Conservation (phyloP, 352 stramenopile genomes). For the Pythium aquatile region DNA sequence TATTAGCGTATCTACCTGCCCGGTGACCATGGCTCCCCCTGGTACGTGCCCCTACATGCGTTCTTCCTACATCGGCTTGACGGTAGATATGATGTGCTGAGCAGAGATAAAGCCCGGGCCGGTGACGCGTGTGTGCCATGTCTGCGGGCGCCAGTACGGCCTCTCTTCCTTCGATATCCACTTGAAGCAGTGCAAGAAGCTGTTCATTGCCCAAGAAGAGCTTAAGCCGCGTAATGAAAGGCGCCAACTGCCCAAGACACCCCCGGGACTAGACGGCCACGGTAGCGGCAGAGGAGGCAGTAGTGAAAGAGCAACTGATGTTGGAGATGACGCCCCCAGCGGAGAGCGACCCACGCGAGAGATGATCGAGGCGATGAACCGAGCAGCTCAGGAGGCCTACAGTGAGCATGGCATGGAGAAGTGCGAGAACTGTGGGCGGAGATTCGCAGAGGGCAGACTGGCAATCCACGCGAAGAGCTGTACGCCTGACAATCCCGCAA, state of each 20-base stretch:
- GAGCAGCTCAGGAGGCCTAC: slow-evolving; percentile 59
- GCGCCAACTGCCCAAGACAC: slow-evolving; percentile 63
- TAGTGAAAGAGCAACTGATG: slow-evolving; percentile 8
- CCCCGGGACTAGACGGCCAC: slow-evolving; percentile 37
- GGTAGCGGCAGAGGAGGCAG: slow-evolving; percentile 4
- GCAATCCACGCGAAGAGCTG: slow-evolving; percentile 72
- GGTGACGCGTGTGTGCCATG: slow-evolving; percentile 74
- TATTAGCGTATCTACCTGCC: neutral
- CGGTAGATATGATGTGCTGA: neutral
- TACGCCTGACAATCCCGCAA: slow-evolving; percentile 36
- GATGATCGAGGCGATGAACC: slow-evolving; percentile 68
- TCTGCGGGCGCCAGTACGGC: slow-evolving; percentile 76
- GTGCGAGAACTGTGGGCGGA: slow-evolving; percentile 69
- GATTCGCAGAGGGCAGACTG: slow-evolving; percentile 70
- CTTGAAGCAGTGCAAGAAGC: slow-evolving; percentile 83
- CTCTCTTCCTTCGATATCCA: slow-evolving; percentile 84
- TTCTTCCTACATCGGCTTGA: no score
- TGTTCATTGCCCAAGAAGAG: slow-evolving; percentile 75
- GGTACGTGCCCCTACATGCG: neutral
- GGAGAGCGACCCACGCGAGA: slow-evolving; percentile 41
- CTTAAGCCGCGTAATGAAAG: slow-evolving; percentile 62
- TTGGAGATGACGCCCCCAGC: slow-evolving; percentile 9
- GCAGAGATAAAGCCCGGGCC: slow-evolving; percentile 45
- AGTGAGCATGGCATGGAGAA: slow-evolving; percentile 80
- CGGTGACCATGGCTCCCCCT: slow-evolving; percentile 9